These are phyloP conservation scores for Naganishia sp. DNA, from an alignment of 1,284 basidiomycete genomes.

Conservation along the genomic window DNA sequence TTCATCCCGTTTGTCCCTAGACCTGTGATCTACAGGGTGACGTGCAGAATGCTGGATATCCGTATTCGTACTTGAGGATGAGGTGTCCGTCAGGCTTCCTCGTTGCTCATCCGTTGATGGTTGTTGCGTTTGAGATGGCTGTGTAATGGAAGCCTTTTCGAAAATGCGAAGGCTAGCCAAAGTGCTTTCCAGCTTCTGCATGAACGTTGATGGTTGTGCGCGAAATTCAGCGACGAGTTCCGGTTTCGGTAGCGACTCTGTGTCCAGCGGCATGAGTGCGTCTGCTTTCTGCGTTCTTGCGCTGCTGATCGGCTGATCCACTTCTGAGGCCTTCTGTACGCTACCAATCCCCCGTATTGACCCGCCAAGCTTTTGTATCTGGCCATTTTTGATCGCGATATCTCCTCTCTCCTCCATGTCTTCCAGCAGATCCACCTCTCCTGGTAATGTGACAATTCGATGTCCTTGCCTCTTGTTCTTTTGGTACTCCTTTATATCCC, in stretches of 20 bases:
- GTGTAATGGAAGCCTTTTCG: not conserved
- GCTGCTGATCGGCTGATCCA: not conserved
- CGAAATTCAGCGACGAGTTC: constrained; percentile 28
- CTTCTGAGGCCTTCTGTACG: not conserved
- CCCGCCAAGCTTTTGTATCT: not conserved
- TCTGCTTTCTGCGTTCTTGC: not conserved
- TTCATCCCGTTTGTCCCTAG: too few relatives aligned
- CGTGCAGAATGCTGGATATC: too few relatives aligned
- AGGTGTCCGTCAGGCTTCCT: not conserved
- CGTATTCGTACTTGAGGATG: not conserved
- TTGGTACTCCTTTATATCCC: constrained; percentile 22
- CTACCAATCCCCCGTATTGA: not conserved
- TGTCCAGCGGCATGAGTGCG: not conserved
- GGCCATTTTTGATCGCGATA: constrained; percentile 23
- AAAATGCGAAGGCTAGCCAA: constrained; percentile 18
- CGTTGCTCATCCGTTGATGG: not conserved
- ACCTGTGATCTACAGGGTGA: too few relatives aligned
- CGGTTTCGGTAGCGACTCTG: not conserved
- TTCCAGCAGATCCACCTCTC: constrained; percentile 29
- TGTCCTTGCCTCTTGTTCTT: constrained; percentile 8
- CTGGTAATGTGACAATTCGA: not conserved
- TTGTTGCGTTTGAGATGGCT: not conserved
- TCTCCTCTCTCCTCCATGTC: constrained; percentile 33
- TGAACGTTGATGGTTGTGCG: constrained; percentile 22
- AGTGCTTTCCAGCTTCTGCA: constrained; percentile 21